Evolutionary conservation across 75 land plant genomes (phyloP).

Genomic region (Ceratopteris richardii): DNA sequence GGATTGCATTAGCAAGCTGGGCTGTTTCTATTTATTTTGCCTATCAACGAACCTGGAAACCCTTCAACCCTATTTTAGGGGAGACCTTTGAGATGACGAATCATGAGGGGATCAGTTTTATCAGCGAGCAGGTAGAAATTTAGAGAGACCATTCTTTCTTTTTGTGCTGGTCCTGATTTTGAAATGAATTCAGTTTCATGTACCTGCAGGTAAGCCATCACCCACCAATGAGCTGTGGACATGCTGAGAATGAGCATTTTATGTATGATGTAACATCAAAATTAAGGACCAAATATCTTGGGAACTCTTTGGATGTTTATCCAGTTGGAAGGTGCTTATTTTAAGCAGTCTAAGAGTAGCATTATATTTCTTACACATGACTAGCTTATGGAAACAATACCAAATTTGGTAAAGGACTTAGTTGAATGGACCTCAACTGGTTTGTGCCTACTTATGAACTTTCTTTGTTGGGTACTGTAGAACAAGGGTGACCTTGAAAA

Average conservation of each 20-base stretch:
- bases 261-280: slow-evolving; percentile 89
- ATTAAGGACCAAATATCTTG: slow-evolving; percentile 88
- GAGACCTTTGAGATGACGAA: slow-evolving; percentile 97
- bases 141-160: not conserved
- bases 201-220: slow-evolving; percentile 84
- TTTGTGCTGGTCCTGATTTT: not conserved
- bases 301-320: slow-evolving; percentile 94
- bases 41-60: slow-evolving; percentile 92
- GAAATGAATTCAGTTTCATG: not conserved
- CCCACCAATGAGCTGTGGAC: slow-evolving; percentile 96
- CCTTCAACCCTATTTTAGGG: slow-evolving; percentile 95
- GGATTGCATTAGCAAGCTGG: slow-evolving; percentile 59
- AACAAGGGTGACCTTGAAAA: slow-evolving; percentile 79
- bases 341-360: too few species aligned
- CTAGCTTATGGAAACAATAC: too few species aligned
- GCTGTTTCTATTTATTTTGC: slow-evolving; percentile 89
- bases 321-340: slow-evolving; percentile 82
- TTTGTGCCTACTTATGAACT: too few species aligned
- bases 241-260: slow-evolving; percentile 97
- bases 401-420: too few species aligned
- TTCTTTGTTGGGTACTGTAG: slow-evolving; percentile 34
- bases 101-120: slow-evolving; percentile 78
- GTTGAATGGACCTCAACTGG: too few species aligned
- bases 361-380: too few species aligned
- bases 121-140: slow-evolving; percentile 83